Percentiles rank a stretch among this genome's conserved stretches.
phyloP scores from a whole-genome alignment of 192 early-diverging fungal species.

The Coemansia sp. region DNA sequence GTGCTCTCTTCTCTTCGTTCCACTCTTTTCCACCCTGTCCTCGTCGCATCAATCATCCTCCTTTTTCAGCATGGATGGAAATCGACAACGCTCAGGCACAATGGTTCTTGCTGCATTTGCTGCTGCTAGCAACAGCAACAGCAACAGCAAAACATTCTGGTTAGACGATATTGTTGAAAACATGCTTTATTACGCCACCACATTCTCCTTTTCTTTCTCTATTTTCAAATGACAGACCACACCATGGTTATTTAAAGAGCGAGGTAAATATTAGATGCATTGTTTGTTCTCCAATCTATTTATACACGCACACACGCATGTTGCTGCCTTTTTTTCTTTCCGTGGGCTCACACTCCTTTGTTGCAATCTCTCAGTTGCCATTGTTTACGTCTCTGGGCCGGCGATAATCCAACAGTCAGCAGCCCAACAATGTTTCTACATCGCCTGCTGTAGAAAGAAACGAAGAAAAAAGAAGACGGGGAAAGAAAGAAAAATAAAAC shows the following conservation, averaged over 20 bases:
- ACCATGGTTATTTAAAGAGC: neutral
- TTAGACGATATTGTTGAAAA: no score
- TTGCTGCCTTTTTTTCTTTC: neutral
- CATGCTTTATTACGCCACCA: no score
- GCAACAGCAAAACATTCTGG: no score
- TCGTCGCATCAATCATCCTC: no score
- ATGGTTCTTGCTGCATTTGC: no score
- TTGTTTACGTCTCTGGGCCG: constrained; percentile 1
- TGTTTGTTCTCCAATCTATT: neutral
- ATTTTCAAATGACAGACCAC: no score
- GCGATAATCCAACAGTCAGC: neutral
- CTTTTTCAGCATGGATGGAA: no score
- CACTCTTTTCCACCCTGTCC: no score
- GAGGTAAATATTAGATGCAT: neutral
- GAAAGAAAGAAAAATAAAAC: neutral
- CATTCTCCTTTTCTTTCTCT: neutral
- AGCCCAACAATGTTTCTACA: neutral
- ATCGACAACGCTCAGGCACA: no score
- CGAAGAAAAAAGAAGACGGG: neutral
- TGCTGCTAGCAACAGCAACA: no score
- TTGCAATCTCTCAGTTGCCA: neutral
- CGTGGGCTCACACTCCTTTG: neutral
- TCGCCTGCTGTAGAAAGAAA: neutral
- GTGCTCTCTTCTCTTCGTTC: no score
- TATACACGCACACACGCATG: neutral